Evolutionary conservation across 768 basidiomycete species (phyloP), one percentile per base, ranked within the genome.

Genomic region (Tephrocybe sp.): DNA sequence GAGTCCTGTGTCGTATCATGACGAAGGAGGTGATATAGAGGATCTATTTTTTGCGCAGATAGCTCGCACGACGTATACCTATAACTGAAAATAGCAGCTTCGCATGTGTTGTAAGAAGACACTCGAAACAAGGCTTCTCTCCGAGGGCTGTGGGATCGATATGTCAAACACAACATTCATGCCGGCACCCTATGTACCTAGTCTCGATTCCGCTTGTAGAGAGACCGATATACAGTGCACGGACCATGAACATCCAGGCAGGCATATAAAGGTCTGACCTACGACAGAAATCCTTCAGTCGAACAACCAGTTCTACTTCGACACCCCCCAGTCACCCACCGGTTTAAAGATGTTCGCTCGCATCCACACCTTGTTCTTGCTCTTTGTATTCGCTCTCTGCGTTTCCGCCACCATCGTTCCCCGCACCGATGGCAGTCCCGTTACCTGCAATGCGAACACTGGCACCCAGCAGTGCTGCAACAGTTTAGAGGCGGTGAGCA

Each of bases 281-380:
- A 20, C n/a, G n/a, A n/a, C n/a, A n/a, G n/a, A n/a, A n/a, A n/a
- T 44, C 20, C 44, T 42, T 41, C 49, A 55, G 48, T 37, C 36
- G 34, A 45, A 18, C 46, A 24, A 8, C 23, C 23, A 44, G 52
- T 54, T 49, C 47, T 45, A 48, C n/a, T n/a, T n/a, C 42, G 30
- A 49, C 39, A 43, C 37, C 41, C 38, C 23, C 37, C 37, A 20
- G 26, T 9, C 38, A 15, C 7, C 34, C 3, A 36, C 7, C 20
- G 40, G 17, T 20, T 48, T 17, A 10, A 50, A 45, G 21, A 56
- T 56, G 55, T 38, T 53, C 36, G n/a, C 55, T 53, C 55, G 51
- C 32, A 34, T 50, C 33, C 24, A 44, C 44, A 50, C 55, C 26
- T 45, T 56, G 36, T 49, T 53, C 52, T 47, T 43, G 8, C 23